A percentile compares a stretch with the other conserved stretches of the same genome.
phyloP scores from a whole-genome alignment of 148 eudicot species.

The Nyssa sinensis region DNA sequence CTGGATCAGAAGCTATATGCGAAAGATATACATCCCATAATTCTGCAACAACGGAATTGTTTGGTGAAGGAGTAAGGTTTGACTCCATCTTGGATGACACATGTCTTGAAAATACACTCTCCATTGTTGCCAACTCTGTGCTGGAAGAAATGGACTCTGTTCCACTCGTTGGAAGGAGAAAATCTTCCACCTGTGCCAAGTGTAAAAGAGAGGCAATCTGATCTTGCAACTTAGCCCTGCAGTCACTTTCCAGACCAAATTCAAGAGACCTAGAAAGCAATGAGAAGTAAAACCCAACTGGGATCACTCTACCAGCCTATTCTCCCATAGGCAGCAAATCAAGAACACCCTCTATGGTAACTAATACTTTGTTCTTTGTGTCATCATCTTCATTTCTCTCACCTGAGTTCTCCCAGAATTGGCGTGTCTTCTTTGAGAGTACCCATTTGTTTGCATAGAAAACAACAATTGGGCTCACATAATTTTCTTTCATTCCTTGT shows the following conservation, averaged over 20 bases:
- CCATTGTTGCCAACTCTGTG: constrained; percentile 52
- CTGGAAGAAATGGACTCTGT: constrained; percentile 29
- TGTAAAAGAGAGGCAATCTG: constrained; percentile 60
- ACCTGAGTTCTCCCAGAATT: constrained; percentile 44
- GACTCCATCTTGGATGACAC: constrained; percentile 40
- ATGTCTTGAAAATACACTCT: constrained; percentile 52
- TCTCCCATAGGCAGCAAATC: constrained; percentile 58
- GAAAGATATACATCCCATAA: constrained; percentile 77
- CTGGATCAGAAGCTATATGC: constrained; percentile 44
- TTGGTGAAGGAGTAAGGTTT: constrained; percentile 30
- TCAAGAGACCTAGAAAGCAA: constrained; percentile 57
- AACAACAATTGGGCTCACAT: constrained; percentile 55
- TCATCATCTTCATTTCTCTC: constrained; percentile 25
- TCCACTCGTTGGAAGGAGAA: constrained; percentile 46
- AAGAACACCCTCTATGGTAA: constrained; percentile 46
- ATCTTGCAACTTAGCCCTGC: constrained; percentile 38
- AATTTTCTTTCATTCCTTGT: constrained; percentile 83
- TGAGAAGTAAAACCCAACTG: constrained; percentile 77
- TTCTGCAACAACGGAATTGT: constrained; percentile 58
- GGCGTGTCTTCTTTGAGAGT: constrained; percentile 49
- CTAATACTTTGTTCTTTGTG: constrained; percentile 20
- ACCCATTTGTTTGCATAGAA: constrained; percentile 85
- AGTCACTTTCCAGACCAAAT: constrained; percentile 40
- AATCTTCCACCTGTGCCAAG: constrained; percentile 68
- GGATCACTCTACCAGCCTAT: constrained; percentile 54